Evolutionary conservation across 495 filamentous ascomycete species (phyloP), one percentile per base, ranked within the genome.

Genomic region (Penicillium soppii): DNA sequence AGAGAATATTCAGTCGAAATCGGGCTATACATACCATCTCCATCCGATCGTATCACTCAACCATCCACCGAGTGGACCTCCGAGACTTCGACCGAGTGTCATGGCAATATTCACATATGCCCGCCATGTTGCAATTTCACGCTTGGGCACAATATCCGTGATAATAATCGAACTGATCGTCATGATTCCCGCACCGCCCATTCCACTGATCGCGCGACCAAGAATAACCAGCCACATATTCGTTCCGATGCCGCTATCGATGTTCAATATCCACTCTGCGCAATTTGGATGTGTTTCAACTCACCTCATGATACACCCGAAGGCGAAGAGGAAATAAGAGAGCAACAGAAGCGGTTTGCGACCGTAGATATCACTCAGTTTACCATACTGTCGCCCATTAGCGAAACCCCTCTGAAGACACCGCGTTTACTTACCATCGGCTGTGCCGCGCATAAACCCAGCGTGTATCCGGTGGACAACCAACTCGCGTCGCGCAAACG

Each of bases 61-160:
- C 54, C 72, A 82, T 0, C 86, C 86, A 1, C 86, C 86, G 0
- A 85, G 27, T 1, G 84, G 84, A 1, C 85, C 85, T 4, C 86
- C 85, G 10, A 84, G 47, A 47, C 77, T 82, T n/a, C 86, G 75
- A 7, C 85, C 85, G 3, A 81, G 69, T 0, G 83, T 87, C 53
- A 80, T 77, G 6, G 82, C 69, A 10, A 87, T 73, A 50, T 89
- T 88, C 19, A 87, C 71, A 59, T 85, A 87, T 7, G 82, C 78
- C 38, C 83, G 73, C 83, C 82, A 89, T 9, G 73, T 67, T 7
- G 83, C 86, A 0, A 87, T 72, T n/a, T 89, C 81, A n/a, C 81
- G 72, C n/a, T 80, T 64, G 7, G 84, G 82, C 1, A 88, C 76
- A 4, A 88, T 69, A 50, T 89, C 85, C 74, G 82, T 82, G 41